A percentile compares a stretch with the other conserved stretches of the same genome.
Evolutionary conservation across 805 yeast species (phyloP).

Genomic region (Candida mattraensis): DNA sequence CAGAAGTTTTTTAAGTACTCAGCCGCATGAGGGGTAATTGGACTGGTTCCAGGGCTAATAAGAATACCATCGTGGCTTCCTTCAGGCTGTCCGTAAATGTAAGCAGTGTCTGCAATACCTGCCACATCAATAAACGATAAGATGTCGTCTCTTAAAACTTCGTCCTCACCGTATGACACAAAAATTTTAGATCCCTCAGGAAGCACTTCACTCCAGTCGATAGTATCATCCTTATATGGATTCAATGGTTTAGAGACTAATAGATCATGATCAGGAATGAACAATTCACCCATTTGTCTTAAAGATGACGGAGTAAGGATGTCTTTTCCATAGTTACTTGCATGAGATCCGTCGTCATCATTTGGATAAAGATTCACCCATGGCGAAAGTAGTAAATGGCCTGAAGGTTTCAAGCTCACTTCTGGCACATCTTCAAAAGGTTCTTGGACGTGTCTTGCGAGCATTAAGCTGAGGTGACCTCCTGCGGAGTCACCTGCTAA

Average conservation of each 20-base stretch:
- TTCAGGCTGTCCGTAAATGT: slow-evolving; percentile 1
- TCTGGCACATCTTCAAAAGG: slow-evolving; percentile 3
- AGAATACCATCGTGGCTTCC: slow-evolving; percentile 6
- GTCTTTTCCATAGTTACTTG: slow-evolving; percentile 5
- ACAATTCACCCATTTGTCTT: slow-evolving; percentile 5
- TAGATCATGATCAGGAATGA: slow-evolving; percentile 1
- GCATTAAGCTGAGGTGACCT: slow-evolving; percentile 6
- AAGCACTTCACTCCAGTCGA: slow-evolving; percentile 5
- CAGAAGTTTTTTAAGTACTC: too few relatives aligned
- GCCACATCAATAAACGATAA: neutral
- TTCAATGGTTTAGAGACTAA: slow-evolving; percentile 2
- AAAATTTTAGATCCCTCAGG: slow-evolving; percentile 3
- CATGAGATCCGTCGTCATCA: slow-evolving; percentile 1
- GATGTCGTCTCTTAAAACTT: slow-evolving; percentile 6
- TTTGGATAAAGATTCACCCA: slow-evolving; percentile 9
- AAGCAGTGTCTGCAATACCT: slow-evolving; percentile 2
- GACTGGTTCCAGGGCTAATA: too few relatives aligned
- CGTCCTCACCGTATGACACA: slow-evolving; percentile 9
- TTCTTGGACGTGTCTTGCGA: slow-evolving; percentile 4
- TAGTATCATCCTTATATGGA: slow-evolving; percentile 4
- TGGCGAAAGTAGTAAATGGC: slow-evolving; percentile 4
- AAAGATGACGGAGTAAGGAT: slow-evolving; percentile 3
- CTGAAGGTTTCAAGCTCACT: slow-evolving; percentile 1
- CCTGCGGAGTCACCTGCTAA: slow-evolving; percentile 17
- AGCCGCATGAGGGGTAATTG: too few relatives aligned